Percentiles rank a stretch among this genome's conserved stretches.
These are phyloP conservation scores for Rhizophagus prolifer DNA, from an alignment of 192 early-diverging fungal species.

Conservation along the genomic window DNA sequence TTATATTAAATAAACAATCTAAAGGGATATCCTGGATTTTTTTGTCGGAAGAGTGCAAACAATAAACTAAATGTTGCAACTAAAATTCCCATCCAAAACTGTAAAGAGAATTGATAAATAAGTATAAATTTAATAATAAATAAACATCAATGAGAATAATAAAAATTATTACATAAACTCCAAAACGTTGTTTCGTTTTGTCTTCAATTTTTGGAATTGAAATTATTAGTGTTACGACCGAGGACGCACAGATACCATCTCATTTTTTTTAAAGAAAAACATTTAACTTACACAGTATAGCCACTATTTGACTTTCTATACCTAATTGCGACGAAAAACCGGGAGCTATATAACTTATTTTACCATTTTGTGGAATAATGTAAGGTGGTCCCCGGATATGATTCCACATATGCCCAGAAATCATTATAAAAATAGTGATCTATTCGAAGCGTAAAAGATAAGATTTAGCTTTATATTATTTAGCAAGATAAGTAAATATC, in stretches of 20 bases:
- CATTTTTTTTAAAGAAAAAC: not conserved
- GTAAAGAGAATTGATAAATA: not conserved
- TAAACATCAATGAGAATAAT: not conserved
- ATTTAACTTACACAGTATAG: conserved; percentile 52
- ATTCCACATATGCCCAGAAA: conserved; percentile 86
- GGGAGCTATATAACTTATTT: conserved; percentile 56
- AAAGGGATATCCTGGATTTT: conserved; percentile 75
- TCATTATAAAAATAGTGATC: conserved; percentile 67
- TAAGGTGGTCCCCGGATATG: conserved; percentile 76
- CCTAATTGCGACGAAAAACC: conserved; percentile 72
- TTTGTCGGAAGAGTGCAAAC: conserved; percentile 65
- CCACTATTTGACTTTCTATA: conserved; percentile 71
- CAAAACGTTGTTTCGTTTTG: conserved; percentile 52
- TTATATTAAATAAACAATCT: conserved; percentile 41
- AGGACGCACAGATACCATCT: conserved; percentile 63
- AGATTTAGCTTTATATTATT: not conserved
- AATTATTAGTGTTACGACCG: conserved; percentile 52
- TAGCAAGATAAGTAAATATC: not conserved
- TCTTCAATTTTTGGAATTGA: conserved; percentile 57
- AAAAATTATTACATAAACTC: conserved; percentile 44
- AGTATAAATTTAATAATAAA: not conserved
- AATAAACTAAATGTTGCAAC: conserved; percentile 64
- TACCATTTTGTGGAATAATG: conserved; percentile 50
- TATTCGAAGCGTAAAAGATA: conserved; percentile 17
- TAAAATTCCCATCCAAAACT: conserved; percentile 59